These are phyloP conservation scores for Ophiostoma sp. DNA, from an alignment of 2,329 filamentous ascomycete genomes.

Conservation along the genomic window DNA sequence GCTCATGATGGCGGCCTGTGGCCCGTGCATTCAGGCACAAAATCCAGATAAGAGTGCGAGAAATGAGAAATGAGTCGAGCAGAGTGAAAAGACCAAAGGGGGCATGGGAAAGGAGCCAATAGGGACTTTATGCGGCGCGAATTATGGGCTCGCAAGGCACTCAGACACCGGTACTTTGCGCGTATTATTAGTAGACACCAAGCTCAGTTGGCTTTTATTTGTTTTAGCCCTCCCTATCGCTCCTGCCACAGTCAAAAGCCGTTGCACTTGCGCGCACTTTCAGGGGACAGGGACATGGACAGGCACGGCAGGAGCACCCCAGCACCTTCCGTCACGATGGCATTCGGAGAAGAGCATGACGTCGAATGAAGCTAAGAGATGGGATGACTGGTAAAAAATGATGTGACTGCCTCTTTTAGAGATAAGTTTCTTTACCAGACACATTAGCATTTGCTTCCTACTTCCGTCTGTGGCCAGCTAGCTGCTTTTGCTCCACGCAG, in stretches of 20 bases:
- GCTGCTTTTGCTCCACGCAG: background rate
- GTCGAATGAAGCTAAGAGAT: constrained; percentile 1
- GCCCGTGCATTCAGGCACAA: constrained; percentile 12
- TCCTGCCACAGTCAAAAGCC: constrained; percentile 3
- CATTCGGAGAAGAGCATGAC: background rate
- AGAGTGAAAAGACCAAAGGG: background rate
- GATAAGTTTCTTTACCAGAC: background rate
- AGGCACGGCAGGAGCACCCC: background rate
- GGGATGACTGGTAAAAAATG: background rate
- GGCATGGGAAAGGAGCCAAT: background rate
- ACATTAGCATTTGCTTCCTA: background rate
- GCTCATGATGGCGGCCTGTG: background rate
- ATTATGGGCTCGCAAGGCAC: too few relatives aligned
- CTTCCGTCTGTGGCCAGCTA: background rate
- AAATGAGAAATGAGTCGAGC: constrained; percentile 1
- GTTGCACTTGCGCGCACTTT: background rate
- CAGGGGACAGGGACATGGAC: background rate
- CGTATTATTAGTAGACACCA: too few relatives aligned
- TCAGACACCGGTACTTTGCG: background rate
- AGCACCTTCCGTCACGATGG: background rate
- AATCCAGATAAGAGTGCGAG: background rate
- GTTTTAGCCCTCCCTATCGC: background rate
- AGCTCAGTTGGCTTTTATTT: background rate
- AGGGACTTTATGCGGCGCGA: background rate
- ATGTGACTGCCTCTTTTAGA: constrained; percentile 1